A percentile compares a stretch with the other conserved stretches of the same genome.
These are phyloP conservation scores for Cyberlindnera euphorbiae DNA, from an alignment of 805 yeast species.

Conservation along the genomic window DNA sequence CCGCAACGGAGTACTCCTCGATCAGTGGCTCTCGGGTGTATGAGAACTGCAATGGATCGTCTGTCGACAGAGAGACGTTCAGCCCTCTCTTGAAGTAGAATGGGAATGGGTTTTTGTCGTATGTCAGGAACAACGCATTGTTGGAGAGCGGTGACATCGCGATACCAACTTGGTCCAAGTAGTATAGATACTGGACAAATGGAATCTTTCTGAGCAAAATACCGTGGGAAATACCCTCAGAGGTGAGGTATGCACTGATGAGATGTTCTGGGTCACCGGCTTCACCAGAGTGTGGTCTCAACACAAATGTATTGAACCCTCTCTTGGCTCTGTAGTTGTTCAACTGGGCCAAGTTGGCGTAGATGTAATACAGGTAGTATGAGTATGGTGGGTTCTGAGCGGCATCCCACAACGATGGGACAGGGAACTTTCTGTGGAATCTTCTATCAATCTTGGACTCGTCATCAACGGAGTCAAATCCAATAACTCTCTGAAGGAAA, in stretches of 20 bases:
- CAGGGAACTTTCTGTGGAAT: conserved; percentile 75
- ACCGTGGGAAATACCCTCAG: conserved; percentile 95
- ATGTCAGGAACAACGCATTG: conserved; percentile 91
- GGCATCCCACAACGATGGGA: conserved; percentile 79
- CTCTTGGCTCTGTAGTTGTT: conserved; percentile 76
- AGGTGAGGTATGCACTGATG: conserved; percentile 79
- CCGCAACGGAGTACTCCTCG: conserved; percentile 97
- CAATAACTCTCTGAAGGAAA: conserved; percentile 89
- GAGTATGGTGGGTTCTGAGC: conserved; percentile 94
- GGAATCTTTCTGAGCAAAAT: conserved; percentile 91
- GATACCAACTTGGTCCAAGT: conserved; percentile 90
- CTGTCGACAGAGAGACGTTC: conserved; percentile 91
- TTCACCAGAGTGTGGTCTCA: conserved; percentile 98
- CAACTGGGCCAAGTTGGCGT: conserved; percentile 79
- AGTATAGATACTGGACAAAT: conserved; percentile 87
- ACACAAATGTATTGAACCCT: conserved; percentile 83
- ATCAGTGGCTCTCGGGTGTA: conserved; percentile 96
- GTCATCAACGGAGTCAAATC: conserved; percentile 98
- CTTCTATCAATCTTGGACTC: conserved; percentile 89
- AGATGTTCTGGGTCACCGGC: conserved; percentile 99
- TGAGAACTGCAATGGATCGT: conserved; percentile 96
- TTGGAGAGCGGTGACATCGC: conserved; percentile 99
- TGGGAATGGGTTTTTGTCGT: conserved; percentile 95
- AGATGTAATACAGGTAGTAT: conserved; percentile 85
- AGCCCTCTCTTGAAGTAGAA: conserved; percentile 88